phyloP scores from a whole-genome alignment of 176 grass and related monocot genomes.

The Oryza longistaminata region DNA sequence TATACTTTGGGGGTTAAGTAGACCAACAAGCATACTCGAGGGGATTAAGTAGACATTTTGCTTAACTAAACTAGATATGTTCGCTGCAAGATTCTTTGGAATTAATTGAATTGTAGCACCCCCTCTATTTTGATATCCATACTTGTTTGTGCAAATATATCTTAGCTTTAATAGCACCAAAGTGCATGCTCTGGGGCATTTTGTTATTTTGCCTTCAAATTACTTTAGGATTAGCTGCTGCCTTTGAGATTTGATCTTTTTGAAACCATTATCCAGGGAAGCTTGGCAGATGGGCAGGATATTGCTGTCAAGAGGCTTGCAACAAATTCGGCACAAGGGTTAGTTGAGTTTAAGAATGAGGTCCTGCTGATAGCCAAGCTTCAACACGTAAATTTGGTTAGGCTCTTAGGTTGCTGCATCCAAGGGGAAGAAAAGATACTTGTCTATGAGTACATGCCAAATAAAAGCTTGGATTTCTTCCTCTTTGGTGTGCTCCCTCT shows the following conservation, averaged over 20 bases:
- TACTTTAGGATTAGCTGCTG: too few relatives aligned
- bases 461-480: slow-evolving; percentile 69
- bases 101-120: too few relatives aligned
- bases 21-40: too few relatives aligned
- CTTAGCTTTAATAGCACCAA: too few relatives aligned
- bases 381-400: slow-evolving; percentile 60
- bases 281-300: slow-evolving; percentile 29
- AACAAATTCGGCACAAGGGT: slow-evolving; percentile 51
- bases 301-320: slow-evolving; percentile 59
- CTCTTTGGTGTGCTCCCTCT: slow-evolving; percentile 41
- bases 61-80: too few relatives aligned
- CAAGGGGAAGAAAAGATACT: slow-evolving; percentile 55
- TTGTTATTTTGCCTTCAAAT: too few relatives aligned
- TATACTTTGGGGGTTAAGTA: too few relatives aligned
- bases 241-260: background rate
- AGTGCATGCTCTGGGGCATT: too few relatives aligned
- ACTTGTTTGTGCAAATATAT: too few relatives aligned
- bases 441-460: slow-evolving; percentile 59
- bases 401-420: slow-evolving; percentile 54
- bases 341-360: slow-evolving; percentile 59
- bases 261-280: slow-evolving; percentile 37
- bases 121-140: too few relatives aligned
- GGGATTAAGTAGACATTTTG: too few relatives aligned
- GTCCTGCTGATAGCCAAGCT: slow-evolving; percentile 57
- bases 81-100: too few relatives aligned